Conservation (phyloP, 176 grass and related monocot genomes). For the Zoysia pacifica region DNA sequence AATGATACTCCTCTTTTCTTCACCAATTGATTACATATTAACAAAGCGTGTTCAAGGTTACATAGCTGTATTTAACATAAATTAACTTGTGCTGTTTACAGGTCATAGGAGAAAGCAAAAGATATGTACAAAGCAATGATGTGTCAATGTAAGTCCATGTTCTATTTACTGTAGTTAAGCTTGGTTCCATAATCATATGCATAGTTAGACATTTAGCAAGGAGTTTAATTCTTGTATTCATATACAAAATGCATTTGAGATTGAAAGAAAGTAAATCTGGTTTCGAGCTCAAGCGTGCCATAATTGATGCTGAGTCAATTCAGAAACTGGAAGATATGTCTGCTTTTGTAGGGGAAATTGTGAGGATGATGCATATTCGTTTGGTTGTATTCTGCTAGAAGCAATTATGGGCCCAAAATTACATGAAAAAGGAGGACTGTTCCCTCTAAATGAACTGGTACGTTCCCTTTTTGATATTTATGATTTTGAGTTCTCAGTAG, state of each 20-base stretch:
- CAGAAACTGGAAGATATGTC: conserved; percentile 29
- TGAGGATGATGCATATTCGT: conserved; percentile 78
- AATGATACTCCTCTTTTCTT: conserved; percentile 14
- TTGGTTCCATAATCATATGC: not conserved
- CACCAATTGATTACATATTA: not conserved
- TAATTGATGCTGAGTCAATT: conserved; percentile 23
- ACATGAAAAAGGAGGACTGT: conserved; percentile 50
- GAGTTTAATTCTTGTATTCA: too few relatives aligned
- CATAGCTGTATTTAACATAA: conserved; percentile 23
- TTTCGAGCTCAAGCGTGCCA: conserved; percentile 5
- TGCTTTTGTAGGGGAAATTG: conserved; percentile 62
- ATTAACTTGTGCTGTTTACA: conserved; percentile 39
- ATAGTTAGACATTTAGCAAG: not conserved
- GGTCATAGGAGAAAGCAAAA: conserved; percentile 57
- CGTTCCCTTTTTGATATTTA: conserved; percentile 30
- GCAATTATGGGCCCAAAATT: conserved; percentile 65
- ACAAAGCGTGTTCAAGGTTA: conserved; percentile 1
- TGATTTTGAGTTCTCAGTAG: not conserved
- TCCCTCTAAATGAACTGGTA: conserved; percentile 74
- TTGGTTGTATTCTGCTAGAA: conserved; percentile 85
- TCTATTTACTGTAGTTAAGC: conserved; percentile 1
- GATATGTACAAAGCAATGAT: conserved; percentile 43
- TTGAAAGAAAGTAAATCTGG: not conserved
- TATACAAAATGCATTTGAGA: not conserved
- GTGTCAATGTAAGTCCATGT: conserved; percentile 59